phyloP scores from a whole-genome alignment of 2,329 filamentous ascomycete genomes.

The Mollisiaceae sp. region DNA sequence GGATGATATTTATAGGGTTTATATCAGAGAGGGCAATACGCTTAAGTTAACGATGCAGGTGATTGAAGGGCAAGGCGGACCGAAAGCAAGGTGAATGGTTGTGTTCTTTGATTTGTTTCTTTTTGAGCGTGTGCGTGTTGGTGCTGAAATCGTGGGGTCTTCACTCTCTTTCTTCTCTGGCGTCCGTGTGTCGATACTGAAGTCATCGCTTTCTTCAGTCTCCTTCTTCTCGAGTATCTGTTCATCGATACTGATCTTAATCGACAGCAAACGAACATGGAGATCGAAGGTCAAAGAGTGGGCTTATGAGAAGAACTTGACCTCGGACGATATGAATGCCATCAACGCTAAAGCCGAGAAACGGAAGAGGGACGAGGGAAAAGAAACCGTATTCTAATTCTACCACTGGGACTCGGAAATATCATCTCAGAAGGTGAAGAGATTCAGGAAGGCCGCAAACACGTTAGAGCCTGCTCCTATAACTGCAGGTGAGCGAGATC shows the following conservation, averaged over 20 bases:
- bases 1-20: conserved; percentile 7
- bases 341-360: conserved; percentile 11
- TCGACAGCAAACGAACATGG: conserved; percentile 17
- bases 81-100: conserved; percentile 3
- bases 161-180: no score
- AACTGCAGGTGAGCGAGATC: background rate
- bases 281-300: conserved; percentile 20
- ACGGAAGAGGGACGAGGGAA: conserved; percentile 14
- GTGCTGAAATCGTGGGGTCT: no score
- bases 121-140: no score
- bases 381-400: conserved; percentile 12
- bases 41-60: background rate
- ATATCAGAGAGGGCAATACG: background rate
- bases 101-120: no score
- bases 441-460: conserved; percentile 9
- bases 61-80: background rate
- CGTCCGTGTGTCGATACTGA: no score
- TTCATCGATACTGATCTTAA: background rate
- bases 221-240: background rate
- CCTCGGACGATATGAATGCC: conserved; percentile 6
- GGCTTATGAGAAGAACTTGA: conserved; percentile 16
- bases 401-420: conserved; percentile 11
- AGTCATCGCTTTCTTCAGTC: no score
- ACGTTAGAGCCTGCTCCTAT: background rate
- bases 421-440: conserved; percentile 7